Base-by-base conservation (phyloP, 768 basidiomycete species). In the Auriscalpium microsporum region DNA sequence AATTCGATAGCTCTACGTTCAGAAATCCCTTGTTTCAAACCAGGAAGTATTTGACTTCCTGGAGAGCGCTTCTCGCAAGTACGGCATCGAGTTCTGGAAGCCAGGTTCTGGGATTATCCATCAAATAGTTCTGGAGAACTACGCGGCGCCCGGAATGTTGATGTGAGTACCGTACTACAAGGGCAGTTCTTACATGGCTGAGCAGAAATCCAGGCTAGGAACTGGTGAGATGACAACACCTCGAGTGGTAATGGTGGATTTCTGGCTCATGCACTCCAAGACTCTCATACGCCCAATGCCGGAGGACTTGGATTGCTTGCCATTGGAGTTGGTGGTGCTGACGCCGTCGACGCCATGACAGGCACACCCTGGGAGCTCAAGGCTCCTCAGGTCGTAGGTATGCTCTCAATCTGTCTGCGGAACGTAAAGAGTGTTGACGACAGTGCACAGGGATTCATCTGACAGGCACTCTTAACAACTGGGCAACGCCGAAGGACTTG, bases 261-360 rank as follows among this genome's bases (percentile, higher is more conserved):
- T 19, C 38, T 58, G 37, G 37, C 57, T 19, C 33, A 5, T 21
- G 9, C 14, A 19, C 23, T 28, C 37, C 59, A 69, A 83, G 95
- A 98, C 70, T 94, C 91, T 21, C 96, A 99, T 70, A 98, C 96
- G 1, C 96, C 96, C 1, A 98, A 99, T 68, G 96, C 96, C 51
- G 94, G 95, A 54, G 96, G 96, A 33, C 81, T 99, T 50, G 95
- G 96, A 10, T 80, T 94, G 77, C 80, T 99, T 57, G 96, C 96
- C 5, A 96, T 98, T 53, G 96, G 96, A 51, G 95, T 99, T n/a
- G 96, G 96, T 58, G 96, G 96, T 54, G 96, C 95, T 36, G 96
- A 99, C 66, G 93, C 93, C 21, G 94, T 98, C 17, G 96, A 99
- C 69, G 95, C 94, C 9, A 87, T 99, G 84, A 97, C 94, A 3